These are phyloP conservation scores for Inosperma sp. DNA, from an alignment of 768 basidiomycete species.

Conservation along the genomic window DNA sequence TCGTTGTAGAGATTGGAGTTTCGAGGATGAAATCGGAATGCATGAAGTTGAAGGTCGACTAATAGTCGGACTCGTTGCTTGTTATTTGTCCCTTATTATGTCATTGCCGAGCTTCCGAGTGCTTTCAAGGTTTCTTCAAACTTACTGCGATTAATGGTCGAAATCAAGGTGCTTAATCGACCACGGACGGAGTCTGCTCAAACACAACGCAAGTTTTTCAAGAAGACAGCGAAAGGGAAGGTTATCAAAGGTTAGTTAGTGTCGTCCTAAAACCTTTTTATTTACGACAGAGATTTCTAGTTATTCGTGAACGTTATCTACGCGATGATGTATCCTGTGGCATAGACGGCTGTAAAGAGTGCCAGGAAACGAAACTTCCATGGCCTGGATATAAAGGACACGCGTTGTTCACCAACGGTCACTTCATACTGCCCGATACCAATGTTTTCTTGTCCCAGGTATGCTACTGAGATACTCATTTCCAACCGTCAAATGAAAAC, in stretches of 20 bases:
- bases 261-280: background rate
- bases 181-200: slow-evolving; percentile 64
- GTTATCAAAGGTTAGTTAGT: slow-evolving; percentile 75
- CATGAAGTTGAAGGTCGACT: slow-evolving; percentile 8
- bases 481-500: slow-evolving; percentile 10
- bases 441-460: slow-evolving; percentile 93
- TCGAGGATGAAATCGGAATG: slow-evolving; percentile 7
- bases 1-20: slow-evolving; percentile 2
- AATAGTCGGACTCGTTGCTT: no score
- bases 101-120: no score
- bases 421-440: slow-evolving; percentile 89
- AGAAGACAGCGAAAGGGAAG: slow-evolving; percentile 91
- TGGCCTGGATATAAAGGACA: slow-evolving; percentile 54
- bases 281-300: slow-evolving; percentile 35
- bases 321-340: slow-evolving; percentile 90
- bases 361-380: slow-evolving; percentile 54
- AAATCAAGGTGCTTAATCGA: slow-evolving; percentile 72
- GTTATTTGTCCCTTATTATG: no score
- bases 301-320: slow-evolving; percentile 90
- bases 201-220: slow-evolving; percentile 90
- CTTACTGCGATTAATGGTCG: no score
- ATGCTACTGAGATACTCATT: slow-evolving; percentile 15
- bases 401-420: slow-evolving; percentile 54
- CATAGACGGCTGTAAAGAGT: slow-evolving; percentile 62
- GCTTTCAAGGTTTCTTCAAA: no score